Base-by-base conservation (phyloP, 352 stramenopile genomes). In the Pythium utonaiense region DNA sequence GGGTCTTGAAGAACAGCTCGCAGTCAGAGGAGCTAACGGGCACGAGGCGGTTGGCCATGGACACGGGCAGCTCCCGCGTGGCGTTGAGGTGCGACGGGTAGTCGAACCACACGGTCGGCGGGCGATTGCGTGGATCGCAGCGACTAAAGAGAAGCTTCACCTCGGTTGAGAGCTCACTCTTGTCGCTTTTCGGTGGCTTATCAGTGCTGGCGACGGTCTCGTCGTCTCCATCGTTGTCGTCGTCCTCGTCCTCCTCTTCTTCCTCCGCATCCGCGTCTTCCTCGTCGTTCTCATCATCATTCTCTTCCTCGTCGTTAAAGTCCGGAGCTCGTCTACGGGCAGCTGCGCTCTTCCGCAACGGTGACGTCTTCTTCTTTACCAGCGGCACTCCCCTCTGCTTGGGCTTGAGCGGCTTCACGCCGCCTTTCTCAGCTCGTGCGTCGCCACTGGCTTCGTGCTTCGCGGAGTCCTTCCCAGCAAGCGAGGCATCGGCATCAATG, bases 41-140 rank as follows among this genome's bases (percentile, higher is more conserved):
- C 3, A 86, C 64, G 19, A 86, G 52, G 0, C 68, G 48, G 16
- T 51, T 52, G 48, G 27, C 67, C 30, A 8, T 53, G 38, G n/a
- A 17, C 33, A 34, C 12, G 13, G 64, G 30, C n/a, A 58, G 62
- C 59, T 69, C 66, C 12, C 89, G 69, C 8, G 68, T 64, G 33
- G 82, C 59, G 12, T 76, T 63, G 1, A 97, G 70, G 25, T 88
- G 80, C 40, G 72, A 56, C 1, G 90, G 87, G 60, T 97, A 97
- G 47, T 96, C 87, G 53, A 97, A 96, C 70, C 89, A 96, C 12
- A 97, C 71, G 0, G 86, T 96, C 3, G 82, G 78, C 13, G 66
- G 69, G 7, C 84, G 74, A 41, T 57, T 57, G 27, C 71, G 65
- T 12, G 69, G 74, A 38, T 81, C 70, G 49, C 53, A 72, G 16